A percentile compares a stretch with the other conserved stretches of the same genome.
Conservation (phyloP, 768 basidiomycete genomes). For the Mycena capillaripes region DNA sequence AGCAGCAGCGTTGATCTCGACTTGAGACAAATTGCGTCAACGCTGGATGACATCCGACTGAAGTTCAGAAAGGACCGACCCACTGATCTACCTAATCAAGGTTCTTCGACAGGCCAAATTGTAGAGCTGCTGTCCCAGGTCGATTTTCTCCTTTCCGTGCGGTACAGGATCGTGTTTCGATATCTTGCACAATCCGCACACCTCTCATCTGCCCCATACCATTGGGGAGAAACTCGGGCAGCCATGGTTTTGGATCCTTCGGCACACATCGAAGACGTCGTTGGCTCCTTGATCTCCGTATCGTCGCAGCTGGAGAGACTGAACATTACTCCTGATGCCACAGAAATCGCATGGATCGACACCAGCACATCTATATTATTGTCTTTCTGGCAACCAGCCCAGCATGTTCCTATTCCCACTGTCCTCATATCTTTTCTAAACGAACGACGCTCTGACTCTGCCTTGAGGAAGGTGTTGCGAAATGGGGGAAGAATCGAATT, state of each 20-base stretch:
- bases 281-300: no score
- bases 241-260: background rate
- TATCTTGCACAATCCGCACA: background rate
- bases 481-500: background rate
- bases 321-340: background rate
- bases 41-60: no score
- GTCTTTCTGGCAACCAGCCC: background rate
- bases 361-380: background rate
- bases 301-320: background rate
- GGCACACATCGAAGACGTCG: background rate
- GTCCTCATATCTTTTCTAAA: background rate
- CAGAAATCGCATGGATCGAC: background rate
- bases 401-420: background rate
- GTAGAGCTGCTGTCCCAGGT: no score
- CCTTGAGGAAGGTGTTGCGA: background rate
- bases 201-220: background rate
- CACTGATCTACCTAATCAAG: no score
- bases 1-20: no score
- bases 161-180: background rate
- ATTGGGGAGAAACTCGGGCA: background rate
- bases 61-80: no score
- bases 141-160: no score
- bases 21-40: no score
- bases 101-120: no score
- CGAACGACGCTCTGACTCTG: background rate